A percentile compares a stretch with the other conserved stretches of the same genome.
Conservation (phyloP, 202 grass and related monocot genomes). For the Saccharum hybrid region DNA sequence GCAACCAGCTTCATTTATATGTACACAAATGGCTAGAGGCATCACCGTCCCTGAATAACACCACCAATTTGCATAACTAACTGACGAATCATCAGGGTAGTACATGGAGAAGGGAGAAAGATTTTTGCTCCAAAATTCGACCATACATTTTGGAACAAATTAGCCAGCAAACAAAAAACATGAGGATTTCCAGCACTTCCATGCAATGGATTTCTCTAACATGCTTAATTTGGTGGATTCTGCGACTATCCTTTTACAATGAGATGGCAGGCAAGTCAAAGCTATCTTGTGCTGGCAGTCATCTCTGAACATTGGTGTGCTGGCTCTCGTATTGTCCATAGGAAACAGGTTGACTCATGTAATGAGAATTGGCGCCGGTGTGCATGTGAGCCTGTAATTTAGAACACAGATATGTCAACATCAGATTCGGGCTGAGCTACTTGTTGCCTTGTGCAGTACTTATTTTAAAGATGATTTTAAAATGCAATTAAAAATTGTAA, state of each 20-base stretch:
- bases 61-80: neutral
- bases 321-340: constrained; percentile 54
- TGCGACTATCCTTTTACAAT: constrained; percentile 36
- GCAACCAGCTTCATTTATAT: constrained; percentile 11
- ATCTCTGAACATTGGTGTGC: constrained; percentile 66
- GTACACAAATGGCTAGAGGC: constrained; percentile 25
- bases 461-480: neutral
- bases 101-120: constrained; percentile 17
- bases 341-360: constrained; percentile 45
- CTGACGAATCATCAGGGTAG: constrained; percentile 5
- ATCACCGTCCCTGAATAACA: constrained; percentile 15
- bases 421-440: neutral
- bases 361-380: constrained; percentile 43
- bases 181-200: constrained; percentile 5
- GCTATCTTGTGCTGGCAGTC: constrained; percentile 21
- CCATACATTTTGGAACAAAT: neutral
- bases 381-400: constrained; percentile 51
- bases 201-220: constrained; percentile 25
- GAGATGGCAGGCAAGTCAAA: constrained; percentile 36
- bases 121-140: neutral
- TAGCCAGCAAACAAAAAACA: neutral
- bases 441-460: neutral
- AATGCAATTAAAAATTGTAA: neutral
- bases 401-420: constrained; percentile 17
- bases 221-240: constrained; percentile 17